Percentiles rank a stretch among this genome's conserved stretches.
Conservation (phyloP, 768 basidiomycete genomes). For the Pleurotus giganteus region DNA sequence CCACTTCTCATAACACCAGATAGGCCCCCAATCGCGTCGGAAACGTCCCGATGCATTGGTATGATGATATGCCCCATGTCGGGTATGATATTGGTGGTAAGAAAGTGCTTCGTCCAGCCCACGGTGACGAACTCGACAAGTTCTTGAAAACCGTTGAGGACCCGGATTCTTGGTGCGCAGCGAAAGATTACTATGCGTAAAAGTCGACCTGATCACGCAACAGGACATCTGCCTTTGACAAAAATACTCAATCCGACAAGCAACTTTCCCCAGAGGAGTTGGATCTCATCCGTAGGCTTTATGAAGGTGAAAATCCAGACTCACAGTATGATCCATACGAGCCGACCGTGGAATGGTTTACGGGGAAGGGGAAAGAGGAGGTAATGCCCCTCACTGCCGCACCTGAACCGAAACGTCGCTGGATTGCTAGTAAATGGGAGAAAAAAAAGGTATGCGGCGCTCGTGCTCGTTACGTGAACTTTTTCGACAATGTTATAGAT, state of each 20-base stretch:
- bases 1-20: slow-evolving; percentile 9
- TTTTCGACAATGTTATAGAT: slow-evolving; percentile 50
- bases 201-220: background rate
- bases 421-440: slow-evolving; percentile 99
- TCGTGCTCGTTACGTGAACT: slow-evolving; percentile 5
- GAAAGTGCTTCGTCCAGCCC: slow-evolving; percentile 88
- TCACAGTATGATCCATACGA: slow-evolving; percentile 89
- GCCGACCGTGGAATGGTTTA: slow-evolving; percentile 95
- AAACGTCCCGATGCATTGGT: slow-evolving; percentile 96
- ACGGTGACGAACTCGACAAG: slow-evolving; percentile 96
- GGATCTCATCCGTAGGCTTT: slow-evolving; percentile 91
- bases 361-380: slow-evolving; percentile 92
- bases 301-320: slow-evolving; percentile 90
- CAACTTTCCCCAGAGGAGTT: slow-evolving; percentile 88
- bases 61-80: slow-evolving; percentile 98
- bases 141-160: slow-evolving; percentile 94
- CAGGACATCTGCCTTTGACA: slow-evolving; percentile 93
- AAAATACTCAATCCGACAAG: slow-evolving; percentile 80
- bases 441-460: slow-evolving; percentile 80
- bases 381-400: slow-evolving; percentile 89
- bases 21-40: slow-evolving; percentile 95
- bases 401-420: slow-evolving; percentile 94
- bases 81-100: slow-evolving; percentile 96
- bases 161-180: slow-evolving; percentile 80
- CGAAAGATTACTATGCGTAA: background rate